Percentiles rank a stretch among this genome's conserved stretches.
Conservation (phyloP, 78 protist species). For the Mantamonas sphyraenae region DNA sequence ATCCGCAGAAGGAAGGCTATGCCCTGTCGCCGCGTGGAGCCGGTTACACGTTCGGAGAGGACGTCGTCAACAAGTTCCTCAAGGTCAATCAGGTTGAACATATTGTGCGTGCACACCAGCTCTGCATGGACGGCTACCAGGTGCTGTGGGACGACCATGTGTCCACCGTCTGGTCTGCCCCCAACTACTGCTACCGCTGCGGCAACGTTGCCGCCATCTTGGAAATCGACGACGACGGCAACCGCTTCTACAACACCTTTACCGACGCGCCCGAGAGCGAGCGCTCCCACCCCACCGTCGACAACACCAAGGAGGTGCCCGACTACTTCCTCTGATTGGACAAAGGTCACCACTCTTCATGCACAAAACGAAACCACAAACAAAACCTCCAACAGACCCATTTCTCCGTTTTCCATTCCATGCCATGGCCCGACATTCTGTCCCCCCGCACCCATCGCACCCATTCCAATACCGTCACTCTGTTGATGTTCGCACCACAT, state of each 20-base stretch:
- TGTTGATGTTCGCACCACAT: too few relatives aligned
- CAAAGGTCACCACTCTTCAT: too few relatives aligned
- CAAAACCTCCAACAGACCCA: too few relatives aligned
- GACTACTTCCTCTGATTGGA: background rate
- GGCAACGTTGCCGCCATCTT: conserved; percentile 37
- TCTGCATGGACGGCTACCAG: conserved; percentile 57
- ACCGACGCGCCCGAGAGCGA: background rate
- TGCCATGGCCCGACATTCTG: too few relatives aligned
- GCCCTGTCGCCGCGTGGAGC: conserved; percentile 32
- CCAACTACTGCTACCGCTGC: conserved; percentile 64
- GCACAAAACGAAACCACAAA: too few relatives aligned
- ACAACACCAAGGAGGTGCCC: background rate
- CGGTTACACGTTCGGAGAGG: conserved; percentile 40
- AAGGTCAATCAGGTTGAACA: conserved; percentile 26
- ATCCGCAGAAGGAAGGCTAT: conserved; percentile 17
- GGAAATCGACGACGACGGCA: background rate
- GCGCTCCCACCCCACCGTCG: background rate
- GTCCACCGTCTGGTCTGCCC: conserved; percentile 57
- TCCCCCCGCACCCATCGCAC: too few relatives aligned
- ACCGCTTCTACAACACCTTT: background rate
- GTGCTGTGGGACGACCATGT: conserved; percentile 22
- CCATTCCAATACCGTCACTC: too few relatives aligned
- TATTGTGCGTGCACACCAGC: conserved; percentile 63
- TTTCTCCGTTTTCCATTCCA: too few relatives aligned
- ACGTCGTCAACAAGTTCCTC: conserved; percentile 36